Conservation (phyloP, 2,329 filamentous ascomycete genomes). For the Pseudocercospora cruenta region DNA sequence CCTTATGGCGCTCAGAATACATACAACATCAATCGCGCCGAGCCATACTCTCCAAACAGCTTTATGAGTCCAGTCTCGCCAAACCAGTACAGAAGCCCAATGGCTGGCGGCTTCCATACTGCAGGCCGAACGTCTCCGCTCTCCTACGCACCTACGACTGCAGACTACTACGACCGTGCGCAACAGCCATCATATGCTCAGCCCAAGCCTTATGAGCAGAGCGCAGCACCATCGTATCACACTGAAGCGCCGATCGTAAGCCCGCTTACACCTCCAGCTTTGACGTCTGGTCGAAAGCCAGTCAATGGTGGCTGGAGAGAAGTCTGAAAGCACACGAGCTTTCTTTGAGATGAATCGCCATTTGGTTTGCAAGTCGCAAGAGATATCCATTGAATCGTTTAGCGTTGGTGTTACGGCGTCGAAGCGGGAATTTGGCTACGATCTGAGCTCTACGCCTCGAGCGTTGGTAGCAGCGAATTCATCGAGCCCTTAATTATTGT, state of each 20-base stretch:
- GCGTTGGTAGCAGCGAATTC: not conserved
- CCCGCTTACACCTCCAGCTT: constrained; percentile 29
- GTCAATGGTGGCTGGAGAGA: constrained; percentile 41
- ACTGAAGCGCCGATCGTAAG: constrained; percentile 17
- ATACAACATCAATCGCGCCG: constrained; percentile 9
- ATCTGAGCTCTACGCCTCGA: not conserved
- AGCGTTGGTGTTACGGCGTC: not conserved
- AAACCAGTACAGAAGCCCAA: constrained; percentile 14
- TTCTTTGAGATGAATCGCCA: not conserved
- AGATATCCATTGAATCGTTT: not conserved
- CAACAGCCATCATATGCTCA: constrained; percentile 12
- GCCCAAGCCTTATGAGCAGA: constrained; percentile 27
- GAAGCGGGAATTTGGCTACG: not conserved
- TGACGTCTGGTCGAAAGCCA: constrained; percentile 35
- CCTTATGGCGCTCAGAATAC: constrained; percentile 13
- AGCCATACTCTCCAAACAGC: not conserved
- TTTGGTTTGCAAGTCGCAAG: not conserved
- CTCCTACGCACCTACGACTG: constrained; percentile 11
- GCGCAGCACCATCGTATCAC: constrained; percentile 19
- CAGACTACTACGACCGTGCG: constrained; percentile 14
- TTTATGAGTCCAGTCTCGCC: constrained; percentile 10
- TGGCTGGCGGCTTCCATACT: constrained; percentile 11
- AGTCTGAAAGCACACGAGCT: constrained; percentile 23
- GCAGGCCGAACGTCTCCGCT: constrained; percentile 6
- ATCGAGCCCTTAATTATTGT: not conserved